A percentile compares a stretch with the other conserved stretches of the same genome.
Evolutionary conservation across 805 yeast genomes (phyloP).

Genomic region (Saturnispora hagleri): DNA sequence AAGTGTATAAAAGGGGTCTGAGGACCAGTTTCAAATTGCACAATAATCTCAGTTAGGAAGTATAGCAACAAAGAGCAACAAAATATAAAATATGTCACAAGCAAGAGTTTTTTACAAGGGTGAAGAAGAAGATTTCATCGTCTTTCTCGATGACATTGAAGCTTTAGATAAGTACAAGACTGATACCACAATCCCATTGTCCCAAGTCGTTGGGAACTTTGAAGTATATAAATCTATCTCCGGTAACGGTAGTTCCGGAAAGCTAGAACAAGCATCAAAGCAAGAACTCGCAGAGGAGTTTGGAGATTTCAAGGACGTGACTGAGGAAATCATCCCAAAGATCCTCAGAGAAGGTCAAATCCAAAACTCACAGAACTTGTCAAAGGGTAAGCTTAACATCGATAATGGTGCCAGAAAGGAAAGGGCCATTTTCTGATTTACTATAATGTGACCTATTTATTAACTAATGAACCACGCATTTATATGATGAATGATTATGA

Average conservation of each 20-base stretch:
- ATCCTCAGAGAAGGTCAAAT: conserved; percentile 55
- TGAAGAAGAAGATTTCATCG: conserved; percentile 48
- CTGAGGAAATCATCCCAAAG: conserved; percentile 38
- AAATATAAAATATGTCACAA: conserved; percentile 17
- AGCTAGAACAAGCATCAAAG: conserved; percentile 61
- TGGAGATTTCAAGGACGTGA: conserved; percentile 47
- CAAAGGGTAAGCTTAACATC: background rate
- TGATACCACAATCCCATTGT: conserved; percentile 47
- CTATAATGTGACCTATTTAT: background rate
- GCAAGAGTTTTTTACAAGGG: conserved; percentile 60
- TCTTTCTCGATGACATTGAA: conserved; percentile 50
- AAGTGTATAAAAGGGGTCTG: background rate
- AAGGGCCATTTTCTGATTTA: background rate
- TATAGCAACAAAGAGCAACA: background rate
- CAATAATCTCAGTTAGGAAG: background rate
- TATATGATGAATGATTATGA: background rate
- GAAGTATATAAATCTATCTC: conserved; percentile 52
- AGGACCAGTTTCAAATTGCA: background rate
- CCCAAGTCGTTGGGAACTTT: conserved; percentile 54
- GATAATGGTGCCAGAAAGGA: conserved; percentile 7
- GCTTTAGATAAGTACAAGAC: conserved; percentile 38
- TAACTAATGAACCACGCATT: background rate
- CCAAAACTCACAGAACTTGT: conserved; percentile 24
- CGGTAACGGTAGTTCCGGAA: conserved; percentile 62
- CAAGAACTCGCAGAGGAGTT: conserved; percentile 59